phyloP scores from a whole-genome alignment of 495 filamentous ascomycete genomes.

The Neurospora hispaniola region DNA sequence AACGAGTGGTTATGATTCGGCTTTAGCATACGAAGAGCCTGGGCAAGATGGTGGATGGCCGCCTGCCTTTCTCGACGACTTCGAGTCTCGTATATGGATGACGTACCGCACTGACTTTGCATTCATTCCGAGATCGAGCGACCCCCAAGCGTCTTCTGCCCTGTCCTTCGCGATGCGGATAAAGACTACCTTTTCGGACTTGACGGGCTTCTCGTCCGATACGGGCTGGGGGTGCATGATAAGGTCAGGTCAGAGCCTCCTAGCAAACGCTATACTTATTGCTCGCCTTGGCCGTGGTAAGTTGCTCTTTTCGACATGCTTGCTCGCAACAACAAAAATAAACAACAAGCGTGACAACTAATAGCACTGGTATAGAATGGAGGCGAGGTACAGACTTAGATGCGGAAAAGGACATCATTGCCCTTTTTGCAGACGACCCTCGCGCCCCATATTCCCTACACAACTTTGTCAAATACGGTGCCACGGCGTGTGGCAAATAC shows the following conservation, averaged over 20 bases:
- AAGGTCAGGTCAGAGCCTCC: slow-evolving; percentile 81
- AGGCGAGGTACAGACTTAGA: slow-evolving; percentile 45
- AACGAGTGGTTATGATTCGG: slow-evolving; percentile 39
- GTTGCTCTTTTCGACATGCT: slow-evolving; percentile 6
- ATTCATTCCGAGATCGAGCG: slow-evolving; percentile 67
- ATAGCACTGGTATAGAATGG: slow-evolving; percentile 53
- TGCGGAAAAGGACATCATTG: slow-evolving; percentile 64
- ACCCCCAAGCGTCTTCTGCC: slow-evolving; percentile 53
- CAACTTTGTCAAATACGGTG: slow-evolving; percentile 82
- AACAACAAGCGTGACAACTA: slow-evolving; percentile 12
- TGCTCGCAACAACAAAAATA: not conserved
- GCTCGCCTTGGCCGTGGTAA: slow-evolving; percentile 71
- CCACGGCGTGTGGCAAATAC: slow-evolving; percentile 80
- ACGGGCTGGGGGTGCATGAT: slow-evolving; percentile 99
- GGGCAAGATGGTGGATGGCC: slow-evolving; percentile 65
- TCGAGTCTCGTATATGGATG: slow-evolving; percentile 91
- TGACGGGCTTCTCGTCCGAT: slow-evolving; percentile 82
- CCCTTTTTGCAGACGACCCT: slow-evolving; percentile 80
- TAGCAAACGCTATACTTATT: slow-evolving; percentile 73
- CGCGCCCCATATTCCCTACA: slow-evolving; percentile 90
- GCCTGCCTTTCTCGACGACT: slow-evolving; percentile 75
- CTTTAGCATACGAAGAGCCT: slow-evolving; percentile 36
- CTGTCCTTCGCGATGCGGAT: slow-evolving; percentile 83
- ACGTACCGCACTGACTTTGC: slow-evolving; percentile 88
- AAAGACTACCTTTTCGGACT: slow-evolving; percentile 67